Evolutionary conservation across 768 basidiomycete genomes (phyloP).

Genomic region (Candolleomyces aberdarensis): DNA sequence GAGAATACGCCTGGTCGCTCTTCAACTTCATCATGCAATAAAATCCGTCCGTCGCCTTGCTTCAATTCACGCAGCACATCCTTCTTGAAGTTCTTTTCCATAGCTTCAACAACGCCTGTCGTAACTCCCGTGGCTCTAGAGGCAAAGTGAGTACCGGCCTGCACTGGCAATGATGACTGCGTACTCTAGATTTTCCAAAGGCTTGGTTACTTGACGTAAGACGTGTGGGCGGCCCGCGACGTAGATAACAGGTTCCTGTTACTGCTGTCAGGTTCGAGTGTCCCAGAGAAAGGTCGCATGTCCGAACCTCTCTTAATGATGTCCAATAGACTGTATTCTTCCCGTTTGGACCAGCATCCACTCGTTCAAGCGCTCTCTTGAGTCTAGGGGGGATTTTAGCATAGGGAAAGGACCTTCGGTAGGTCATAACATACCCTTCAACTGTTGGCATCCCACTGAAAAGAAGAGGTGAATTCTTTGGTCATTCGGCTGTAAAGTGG

Average conservation of each 20-base stretch:
- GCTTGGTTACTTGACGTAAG: constrained; percentile 80
- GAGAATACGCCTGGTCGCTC: constrained; percentile 86
- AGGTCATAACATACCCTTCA: constrained; percentile 54
- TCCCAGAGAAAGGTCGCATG: neutral
- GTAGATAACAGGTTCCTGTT: constrained; percentile 89
- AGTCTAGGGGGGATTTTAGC: constrained; percentile 42
- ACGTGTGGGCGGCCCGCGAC: constrained; percentile 87
- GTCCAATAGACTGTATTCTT: constrained; percentile 84
- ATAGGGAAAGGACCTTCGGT: neutral
- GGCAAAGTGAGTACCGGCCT: neutral
- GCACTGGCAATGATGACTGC: neutral
- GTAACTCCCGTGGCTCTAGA: constrained; percentile 89
- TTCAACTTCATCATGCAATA: constrained; percentile 95
- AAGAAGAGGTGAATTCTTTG: neutral
- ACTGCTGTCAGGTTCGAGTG: neutral
- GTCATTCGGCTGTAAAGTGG: neutral
- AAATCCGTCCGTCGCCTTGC: constrained; percentile 67
- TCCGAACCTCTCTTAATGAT: constrained; percentile 79
- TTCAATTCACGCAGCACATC: constrained; percentile 86
- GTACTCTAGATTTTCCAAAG: constrained; percentile 94
- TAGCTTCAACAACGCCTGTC: constrained; percentile 83
- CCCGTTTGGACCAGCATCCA: constrained; percentile 80
- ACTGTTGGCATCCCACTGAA: constrained; percentile 92
- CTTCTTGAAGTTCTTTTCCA: constrained; percentile 85
- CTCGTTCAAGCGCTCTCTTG: constrained; percentile 70